Base-by-base conservation (phyloP, 352 stramenopile species). In the Phytophthora niederhauseri region DNA sequence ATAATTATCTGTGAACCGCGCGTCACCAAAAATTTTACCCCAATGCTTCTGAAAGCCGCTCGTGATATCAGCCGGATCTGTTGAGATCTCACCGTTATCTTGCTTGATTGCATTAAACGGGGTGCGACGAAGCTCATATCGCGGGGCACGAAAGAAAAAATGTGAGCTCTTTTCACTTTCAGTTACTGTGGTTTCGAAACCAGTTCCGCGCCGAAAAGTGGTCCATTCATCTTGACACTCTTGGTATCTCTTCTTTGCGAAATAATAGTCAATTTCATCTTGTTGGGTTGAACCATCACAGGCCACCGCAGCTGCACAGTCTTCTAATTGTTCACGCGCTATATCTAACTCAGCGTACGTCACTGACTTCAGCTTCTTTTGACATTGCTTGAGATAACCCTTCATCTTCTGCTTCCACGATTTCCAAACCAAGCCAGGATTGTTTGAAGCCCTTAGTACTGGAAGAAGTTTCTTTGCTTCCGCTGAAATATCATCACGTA, bases 351-450 rank as follows among this genome's bases (percentile, higher is more conserved):
- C 26, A 7, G 26, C 26, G 26, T 30, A 30, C 26, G 26, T 30
- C 26, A 30, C 26, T 30, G 26, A 30, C 26, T 30, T 30, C 3
- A 30, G 26, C 26, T 7, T 38, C 1, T 14, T 5, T 19, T 65
- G 58, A 12, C 58, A 65, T 14, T 22, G 30, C 20, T 65, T 65
- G 7, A 65, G 22, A 28, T 51, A 26, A 8, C 8, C 34, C 52
- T 65, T 65, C 20, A 65, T 53, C 6, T 28, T 11, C 8, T 57
- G 31, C 28, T 57, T 65, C 58, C 58, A 65, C 1, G 58, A 57
- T 36, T 65, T 65, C 31, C 58, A 58, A 0, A 52, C 58, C 6
- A 65, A 38, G 12, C 31, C 46, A 24, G 58, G 48, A n/a, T 60
- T 51, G 3, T 19, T 34, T 8, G 49, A 57, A 4, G 11, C 38